These are phyloP conservation scores for Diaporthe humulicola DNA, from an alignment of 2,329 filamentous ascomycete species.

Conservation along the genomic window DNA sequence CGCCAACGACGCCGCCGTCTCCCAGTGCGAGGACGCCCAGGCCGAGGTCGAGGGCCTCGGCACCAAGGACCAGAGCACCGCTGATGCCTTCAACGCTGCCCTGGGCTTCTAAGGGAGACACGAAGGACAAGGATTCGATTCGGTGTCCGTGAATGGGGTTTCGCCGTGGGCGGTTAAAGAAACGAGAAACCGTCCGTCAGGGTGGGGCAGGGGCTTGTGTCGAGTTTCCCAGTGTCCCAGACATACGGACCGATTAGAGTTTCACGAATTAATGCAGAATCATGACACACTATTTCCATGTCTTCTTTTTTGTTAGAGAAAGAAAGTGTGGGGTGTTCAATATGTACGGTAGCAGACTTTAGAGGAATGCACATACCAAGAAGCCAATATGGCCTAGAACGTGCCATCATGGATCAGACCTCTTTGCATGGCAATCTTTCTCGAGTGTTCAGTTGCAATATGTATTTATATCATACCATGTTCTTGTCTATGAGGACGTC, in stretches of 20 bases:
- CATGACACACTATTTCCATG: not conserved
- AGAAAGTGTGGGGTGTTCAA: not conserved
- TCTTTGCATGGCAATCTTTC: not conserved
- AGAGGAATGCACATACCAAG: not conserved
- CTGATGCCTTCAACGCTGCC: conserved; percentile 60
- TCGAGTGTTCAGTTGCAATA: not conserved
- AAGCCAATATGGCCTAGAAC: not conserved
- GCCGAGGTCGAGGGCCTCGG: conserved; percentile 63
- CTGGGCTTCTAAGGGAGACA: conserved; percentile 51
- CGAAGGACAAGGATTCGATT: too few species aligned
- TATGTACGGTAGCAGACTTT: not conserved
- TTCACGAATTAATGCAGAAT: conserved; percentile 12
- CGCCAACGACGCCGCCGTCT: conserved; percentile 67
- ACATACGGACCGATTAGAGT: not conserved
- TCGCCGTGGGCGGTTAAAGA: not conserved
- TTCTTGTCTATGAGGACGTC: not conserved
- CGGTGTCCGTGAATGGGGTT: not conserved
- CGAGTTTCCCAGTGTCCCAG: not conserved
- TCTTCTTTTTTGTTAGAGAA: not conserved
- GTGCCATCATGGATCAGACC: not conserved
- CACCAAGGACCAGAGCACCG: conserved; percentile 62
- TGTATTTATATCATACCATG: not conserved
- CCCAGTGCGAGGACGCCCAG: conserved; percentile 61
- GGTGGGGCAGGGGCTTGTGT: not conserved
- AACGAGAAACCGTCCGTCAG: not conserved